These are phyloP conservation scores for Fusarium begoniae DNA, from an alignment of 2,329 filamentous ascomycete species.

Conservation along the genomic window DNA sequence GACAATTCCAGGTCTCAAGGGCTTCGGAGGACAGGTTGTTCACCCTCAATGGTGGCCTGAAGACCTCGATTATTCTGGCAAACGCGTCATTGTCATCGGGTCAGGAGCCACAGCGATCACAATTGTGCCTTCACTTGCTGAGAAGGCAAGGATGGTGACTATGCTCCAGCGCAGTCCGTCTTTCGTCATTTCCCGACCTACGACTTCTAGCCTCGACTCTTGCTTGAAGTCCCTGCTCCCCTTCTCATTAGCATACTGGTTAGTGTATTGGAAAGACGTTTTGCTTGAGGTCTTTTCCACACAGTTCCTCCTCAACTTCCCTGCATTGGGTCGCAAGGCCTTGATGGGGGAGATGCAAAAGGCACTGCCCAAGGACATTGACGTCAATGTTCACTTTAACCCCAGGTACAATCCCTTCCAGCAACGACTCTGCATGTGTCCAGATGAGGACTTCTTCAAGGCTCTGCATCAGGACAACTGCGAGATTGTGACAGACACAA, in stretches of 20 bases:
- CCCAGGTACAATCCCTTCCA: conserved; percentile 74
- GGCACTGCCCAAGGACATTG: conserved; percentile 63
- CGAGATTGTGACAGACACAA: conserved; percentile 60
- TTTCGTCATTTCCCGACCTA: conserved; percentile 69
- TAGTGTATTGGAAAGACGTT: conserved; percentile 61
- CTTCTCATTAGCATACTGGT: conserved; percentile 53
- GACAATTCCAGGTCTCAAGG: conserved; percentile 72
- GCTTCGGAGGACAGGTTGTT: conserved; percentile 70
- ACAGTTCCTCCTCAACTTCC: conserved; percentile 42
- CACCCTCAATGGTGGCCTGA: conserved; percentile 84
- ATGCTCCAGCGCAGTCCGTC: conserved; percentile 84
- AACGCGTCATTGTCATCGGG: conserved; percentile 77
- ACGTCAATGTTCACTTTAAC: conserved; percentile 70
- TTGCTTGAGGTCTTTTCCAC: conserved; percentile 56
- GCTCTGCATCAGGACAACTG: conserved; percentile 56
- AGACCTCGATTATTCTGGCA: conserved; percentile 70
- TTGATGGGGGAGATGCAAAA: conserved; percentile 55
- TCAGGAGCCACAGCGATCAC: conserved; percentile 84
- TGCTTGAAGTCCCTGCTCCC: conserved; percentile 58
- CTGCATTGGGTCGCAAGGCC: conserved; percentile 37
- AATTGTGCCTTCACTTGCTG: conserved; percentile 74
- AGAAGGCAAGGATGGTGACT: conserved; percentile 73
- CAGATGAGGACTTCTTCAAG: conserved; percentile 65
- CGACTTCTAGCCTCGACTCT: conserved; percentile 49
- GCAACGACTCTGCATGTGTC: conserved; percentile 77